Base-by-base conservation (phyloP, 805 yeast genomes). In the Sporopachydermia lactativora region DNA sequence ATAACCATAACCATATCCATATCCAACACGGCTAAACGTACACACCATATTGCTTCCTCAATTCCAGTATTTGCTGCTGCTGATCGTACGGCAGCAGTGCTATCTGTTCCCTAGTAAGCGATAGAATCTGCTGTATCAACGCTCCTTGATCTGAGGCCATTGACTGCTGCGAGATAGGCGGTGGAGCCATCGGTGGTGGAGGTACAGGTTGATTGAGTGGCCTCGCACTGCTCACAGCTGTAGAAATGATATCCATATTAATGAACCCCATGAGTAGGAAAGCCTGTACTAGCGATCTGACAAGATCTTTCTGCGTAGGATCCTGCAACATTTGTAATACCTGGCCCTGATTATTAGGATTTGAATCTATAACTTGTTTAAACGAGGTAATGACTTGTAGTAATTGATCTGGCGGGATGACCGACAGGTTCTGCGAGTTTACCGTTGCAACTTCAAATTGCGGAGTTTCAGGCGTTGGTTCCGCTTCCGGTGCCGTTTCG, bases 111-210 rank as follows among this genome's bases (percentile, higher is more conserved):
- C n/a, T 24, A 24, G 31, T 24, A 8, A 24, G n/a, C 31, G 31
- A 8, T 8, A 24, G 31, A 8, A 24, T 8, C 31, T 24, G 31
- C n/a, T 24, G 8, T 8, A 24, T n/a, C 8, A 24, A n/a, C n/a
- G 13, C 31, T n/a, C n/a, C 31, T n/a, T 24, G 31, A 8, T 24
- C 13, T 8, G 31, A 8, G n/a, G 8, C 31, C 31, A 24, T 8
- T 24, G 31, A 24, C 31, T n/a, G 31, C n/a, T 24, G 31, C 13
- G 31, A 24, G n/a, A n/a, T n/a, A n/a, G n/a, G n/a, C n/a, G 31
- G 31, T 8, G 31, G 13, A 8, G 31, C 13, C 8, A 8, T n/a
- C 8, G 31, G 31, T 24, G 31, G 31, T n/a, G 31, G 31, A 8
- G 31, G 31, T 24, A 24, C 13, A 8, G 31, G 31, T 8, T 24